Base-by-base conservation (phyloP, 768 basidiomycete species). In the Mycena maculata region DNA sequence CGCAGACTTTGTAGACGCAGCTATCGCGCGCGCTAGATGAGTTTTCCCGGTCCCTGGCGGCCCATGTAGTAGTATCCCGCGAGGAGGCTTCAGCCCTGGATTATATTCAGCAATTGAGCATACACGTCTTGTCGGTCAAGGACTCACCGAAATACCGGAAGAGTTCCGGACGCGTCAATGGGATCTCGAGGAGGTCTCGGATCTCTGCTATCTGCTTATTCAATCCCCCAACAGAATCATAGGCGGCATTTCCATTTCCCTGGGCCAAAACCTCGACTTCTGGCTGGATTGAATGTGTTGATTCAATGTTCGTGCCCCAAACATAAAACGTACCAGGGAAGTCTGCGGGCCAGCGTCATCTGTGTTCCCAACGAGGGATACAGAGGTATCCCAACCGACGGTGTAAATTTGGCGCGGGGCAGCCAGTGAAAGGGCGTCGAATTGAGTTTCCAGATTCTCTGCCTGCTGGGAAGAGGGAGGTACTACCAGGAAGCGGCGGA, bases 11-110 rank as follows among this genome's bases (percentile, higher is more conserved):
- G 93, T 93, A 7, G 96, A 94, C 0, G 90, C 86, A 4, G 97
- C 96, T 64, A 99, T 96, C 16, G 96, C 94, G 67, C 95, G 90
- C 13, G 98, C 97, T 2, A 99, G 84, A 74, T 98, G 95, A 0
- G 98, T 99, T 81, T 99, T 99, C 18, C 98, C 98, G 11, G 98
- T 99, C 39, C 98, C 98, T 3, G 98, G 95, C 13, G 96, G 96
- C 13, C 98, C 98, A 77, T 98, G 92, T 2, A 99, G 87, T 22
- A 99, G 86, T 48, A 99, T 92, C 5, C 98, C 98, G 49, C 94
- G 90, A n/a, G 97, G 96, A 18, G 97, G 96, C 73, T 93, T 96
- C n/a, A 99, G 84, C 38, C 93, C 95, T 53, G 33, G 6, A 31
- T 3, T 7, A 23, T 18, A 31, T n/a, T 25, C n/a, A 22, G 30